Percentiles rank a stretch among this genome's conserved stretches.
Conservation (phyloP, 2,329 filamentous ascomycete genomes). For the Trichoderma oligosporum region DNA sequence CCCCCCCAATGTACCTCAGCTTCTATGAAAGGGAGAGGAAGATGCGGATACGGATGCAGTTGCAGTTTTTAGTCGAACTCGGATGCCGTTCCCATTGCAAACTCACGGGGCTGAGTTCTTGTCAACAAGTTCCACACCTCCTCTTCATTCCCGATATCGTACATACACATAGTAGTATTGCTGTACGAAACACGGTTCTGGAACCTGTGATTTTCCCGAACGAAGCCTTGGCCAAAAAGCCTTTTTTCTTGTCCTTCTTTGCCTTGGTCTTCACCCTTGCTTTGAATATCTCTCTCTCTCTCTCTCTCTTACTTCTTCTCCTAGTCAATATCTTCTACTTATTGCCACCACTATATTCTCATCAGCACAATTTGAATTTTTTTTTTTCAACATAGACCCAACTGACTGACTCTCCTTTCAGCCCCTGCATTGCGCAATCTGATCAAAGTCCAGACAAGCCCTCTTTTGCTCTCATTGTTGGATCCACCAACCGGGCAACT, state of each 20-base stretch:
- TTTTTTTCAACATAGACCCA: neutral
- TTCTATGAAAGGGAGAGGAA: no score
- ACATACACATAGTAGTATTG: neutral
- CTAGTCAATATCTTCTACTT: neutral
- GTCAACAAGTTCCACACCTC: conserved; percentile 7
- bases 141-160: neutral
- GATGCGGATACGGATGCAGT: conserved; percentile 5
- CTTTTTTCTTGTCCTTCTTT: neutral
- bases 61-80: neutral
- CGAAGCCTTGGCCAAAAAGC: neutral
- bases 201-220: conserved; percentile 11
- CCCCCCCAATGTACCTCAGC: no score
- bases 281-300: neutral
- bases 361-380: neutral
- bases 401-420: neutral
- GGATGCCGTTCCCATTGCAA: neutral
- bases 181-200: neutral
- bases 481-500: conserved; percentile 13
- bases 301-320: neutral
- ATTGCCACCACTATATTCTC: neutral
- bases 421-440: conserved; percentile 16
- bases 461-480: conserved; percentile 8
- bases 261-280: neutral
- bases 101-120: neutral
- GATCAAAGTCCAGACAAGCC: conserved; percentile 4